These are phyloP conservation scores for Ceratocystis huliohia DNA, from an alignment of 2,329 filamentous ascomycete genomes.

Conservation along the genomic window DNA sequence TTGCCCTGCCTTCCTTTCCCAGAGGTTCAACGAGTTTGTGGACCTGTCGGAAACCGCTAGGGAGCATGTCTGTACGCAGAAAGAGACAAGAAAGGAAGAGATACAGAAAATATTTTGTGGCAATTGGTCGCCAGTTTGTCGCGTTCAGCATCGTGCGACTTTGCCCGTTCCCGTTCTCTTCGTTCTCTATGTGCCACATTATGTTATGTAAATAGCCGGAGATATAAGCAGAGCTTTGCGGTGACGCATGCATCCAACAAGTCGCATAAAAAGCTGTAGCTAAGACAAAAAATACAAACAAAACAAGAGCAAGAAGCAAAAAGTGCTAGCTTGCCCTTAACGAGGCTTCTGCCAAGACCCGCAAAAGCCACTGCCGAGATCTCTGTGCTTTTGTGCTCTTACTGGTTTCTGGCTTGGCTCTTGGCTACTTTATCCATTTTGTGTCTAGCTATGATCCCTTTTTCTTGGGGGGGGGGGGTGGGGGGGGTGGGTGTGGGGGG, in stretches of 20 bases:
- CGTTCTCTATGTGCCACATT: too few species aligned
- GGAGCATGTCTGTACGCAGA: not conserved
- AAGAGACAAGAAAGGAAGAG: not conserved
- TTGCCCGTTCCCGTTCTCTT: too few species aligned
- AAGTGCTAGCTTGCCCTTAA: not conserved
- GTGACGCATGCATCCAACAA: not conserved
- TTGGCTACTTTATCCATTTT: not conserved
- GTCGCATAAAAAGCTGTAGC: not conserved
- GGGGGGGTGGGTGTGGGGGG: too few species aligned
- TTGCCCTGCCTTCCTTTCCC: not conserved
- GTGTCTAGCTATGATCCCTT: not conserved
- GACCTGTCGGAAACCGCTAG: not conserved
- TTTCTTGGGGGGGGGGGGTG: not conserved
- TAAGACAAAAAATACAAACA: not conserved
- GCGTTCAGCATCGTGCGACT: too few species aligned
- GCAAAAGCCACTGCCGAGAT: constrained; percentile 6
- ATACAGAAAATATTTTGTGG: not conserved
- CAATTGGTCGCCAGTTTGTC: not conserved
- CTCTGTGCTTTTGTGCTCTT: not conserved
- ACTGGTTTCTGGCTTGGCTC: not conserved
- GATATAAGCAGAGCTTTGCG: not conserved
- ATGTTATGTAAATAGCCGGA: not conserved
- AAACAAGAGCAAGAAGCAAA: not conserved
- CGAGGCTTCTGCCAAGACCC: not conserved
- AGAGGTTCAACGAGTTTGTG: not conserved